A percentile compares a stretch with the other conserved stretches of the same genome.
phyloP scores from a whole-genome alignment of 202 grass and related monocot species.

The Setaria italica region DNA sequence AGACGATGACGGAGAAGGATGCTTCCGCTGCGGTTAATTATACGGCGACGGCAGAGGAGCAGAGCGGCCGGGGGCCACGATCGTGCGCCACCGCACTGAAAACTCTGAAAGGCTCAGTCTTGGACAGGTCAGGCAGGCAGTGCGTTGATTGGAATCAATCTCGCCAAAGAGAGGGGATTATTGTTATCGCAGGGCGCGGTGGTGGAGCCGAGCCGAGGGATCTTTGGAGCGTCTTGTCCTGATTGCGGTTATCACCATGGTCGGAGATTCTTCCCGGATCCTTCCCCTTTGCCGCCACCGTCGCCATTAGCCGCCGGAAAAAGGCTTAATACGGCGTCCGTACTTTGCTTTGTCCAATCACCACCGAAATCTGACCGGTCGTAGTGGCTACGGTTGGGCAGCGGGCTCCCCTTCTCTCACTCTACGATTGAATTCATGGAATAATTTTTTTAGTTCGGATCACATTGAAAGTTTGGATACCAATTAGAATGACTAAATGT shows the following conservation, averaged over 20 bases:
- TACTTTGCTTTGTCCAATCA: background rate
- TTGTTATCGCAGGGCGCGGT: background rate
- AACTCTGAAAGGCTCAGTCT: background rate
- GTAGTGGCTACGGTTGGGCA: background rate
- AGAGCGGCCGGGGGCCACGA: background rate
- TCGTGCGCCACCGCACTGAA: slow-evolving; percentile 6
- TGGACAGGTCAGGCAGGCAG: background rate
- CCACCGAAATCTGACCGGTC: background rate
- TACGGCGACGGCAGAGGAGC: slow-evolving; percentile 44
- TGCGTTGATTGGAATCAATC: background rate
- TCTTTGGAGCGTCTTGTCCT: background rate
- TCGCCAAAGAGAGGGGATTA: background rate
- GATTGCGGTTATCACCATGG: background rate
- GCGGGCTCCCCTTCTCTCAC: background rate
- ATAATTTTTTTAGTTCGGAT: too few relatives aligned
- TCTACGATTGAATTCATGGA: background rate
- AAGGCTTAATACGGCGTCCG: background rate
- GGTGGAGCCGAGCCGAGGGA: background rate
- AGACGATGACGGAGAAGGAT: background rate
- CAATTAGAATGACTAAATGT: too few relatives aligned
- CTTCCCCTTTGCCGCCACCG: slow-evolving; percentile 14
- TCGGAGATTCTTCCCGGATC: slow-evolving; percentile 39
- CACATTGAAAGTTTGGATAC: too few relatives aligned
- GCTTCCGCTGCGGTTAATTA: background rate
- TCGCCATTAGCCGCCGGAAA: background rate